Percentiles rank a stretch among this genome's conserved stretches.
phyloP scores from a whole-genome alignment of 441 rosid genomes.

The Gossypium aridum region DNA sequence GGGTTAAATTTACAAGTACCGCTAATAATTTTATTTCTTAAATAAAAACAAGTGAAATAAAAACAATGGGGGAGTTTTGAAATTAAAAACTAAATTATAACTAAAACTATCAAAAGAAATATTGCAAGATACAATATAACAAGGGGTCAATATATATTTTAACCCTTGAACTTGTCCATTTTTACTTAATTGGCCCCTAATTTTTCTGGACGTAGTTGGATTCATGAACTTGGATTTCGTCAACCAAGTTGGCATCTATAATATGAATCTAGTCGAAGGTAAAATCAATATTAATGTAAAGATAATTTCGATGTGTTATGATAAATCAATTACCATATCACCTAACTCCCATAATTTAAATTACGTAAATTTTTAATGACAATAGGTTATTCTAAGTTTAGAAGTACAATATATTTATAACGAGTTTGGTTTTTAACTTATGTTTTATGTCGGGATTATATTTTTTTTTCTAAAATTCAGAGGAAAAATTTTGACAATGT shows the following conservation, averaged over 20 bases:
- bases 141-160: background rate
- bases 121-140: background rate
- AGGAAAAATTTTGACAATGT: background rate
- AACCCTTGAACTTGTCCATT: background rate
- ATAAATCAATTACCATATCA: background rate
- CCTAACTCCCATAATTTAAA: too few relatives aligned
- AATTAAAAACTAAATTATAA: too few relatives aligned
- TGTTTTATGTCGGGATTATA: background rate
- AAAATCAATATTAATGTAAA: background rate
- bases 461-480: too few relatives aligned
- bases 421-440: background rate
- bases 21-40: too few relatives aligned
- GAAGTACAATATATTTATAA: too few relatives aligned
- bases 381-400: background rate
- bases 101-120: too few relatives aligned
- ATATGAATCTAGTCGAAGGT: background rate
- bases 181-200: background rate
- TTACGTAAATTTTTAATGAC: background rate
- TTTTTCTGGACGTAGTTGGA: background rate
- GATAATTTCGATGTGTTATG: background rate
- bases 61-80: too few relatives aligned
- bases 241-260: background rate
- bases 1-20: too few relatives aligned
- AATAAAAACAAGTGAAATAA: too few relatives aligned
- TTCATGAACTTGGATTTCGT: background rate